Percentiles rank a stretch among this genome's conserved stretches.
phyloP scores from a whole-genome alignment of 176 grass and related monocot species.

The Miscanthus lutarioriparius region DNA sequence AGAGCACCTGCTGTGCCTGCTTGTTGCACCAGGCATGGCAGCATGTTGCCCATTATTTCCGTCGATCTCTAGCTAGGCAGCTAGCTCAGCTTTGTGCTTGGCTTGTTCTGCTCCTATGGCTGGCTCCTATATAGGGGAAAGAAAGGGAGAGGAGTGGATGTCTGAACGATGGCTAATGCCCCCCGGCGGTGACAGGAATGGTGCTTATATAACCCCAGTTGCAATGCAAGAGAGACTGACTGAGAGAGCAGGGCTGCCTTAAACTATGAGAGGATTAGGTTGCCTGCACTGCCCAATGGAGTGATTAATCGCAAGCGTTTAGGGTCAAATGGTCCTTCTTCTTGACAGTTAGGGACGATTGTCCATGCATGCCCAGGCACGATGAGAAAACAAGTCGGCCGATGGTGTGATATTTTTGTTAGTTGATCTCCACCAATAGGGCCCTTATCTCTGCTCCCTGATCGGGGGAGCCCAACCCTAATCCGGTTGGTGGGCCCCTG shows the following conservation, averaged over 20 bases:
- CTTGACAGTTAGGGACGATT: constrained; percentile 34
- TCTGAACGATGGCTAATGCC: background rate
- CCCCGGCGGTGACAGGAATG: constrained; percentile 13
- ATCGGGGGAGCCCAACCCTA: too few relatives aligned
- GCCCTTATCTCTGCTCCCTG: too few relatives aligned
- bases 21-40: constrained; percentile 67
- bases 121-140: background rate
- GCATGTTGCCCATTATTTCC: constrained; percentile 62
- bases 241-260: background rate
- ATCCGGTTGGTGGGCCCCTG: too few relatives aligned
- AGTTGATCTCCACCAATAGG: too few relatives aligned
- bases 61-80: background rate
- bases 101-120: background rate
- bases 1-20: constrained; percentile 33
- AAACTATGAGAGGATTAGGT: constrained; percentile 41
- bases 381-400: background rate
- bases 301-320: constrained; percentile 2
- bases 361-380: constrained; percentile 9
- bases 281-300: constrained; percentile 46
- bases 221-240: background rate
- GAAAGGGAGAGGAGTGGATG: constrained; percentile 26
- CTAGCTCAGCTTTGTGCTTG: background rate
- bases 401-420: background rate
- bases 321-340: constrained; percentile 11
- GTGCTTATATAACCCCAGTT: constrained; percentile 48